phyloP scores from a whole-genome alignment of 805 yeast genomes.

The Yamadazyma akitaensis region DNA sequence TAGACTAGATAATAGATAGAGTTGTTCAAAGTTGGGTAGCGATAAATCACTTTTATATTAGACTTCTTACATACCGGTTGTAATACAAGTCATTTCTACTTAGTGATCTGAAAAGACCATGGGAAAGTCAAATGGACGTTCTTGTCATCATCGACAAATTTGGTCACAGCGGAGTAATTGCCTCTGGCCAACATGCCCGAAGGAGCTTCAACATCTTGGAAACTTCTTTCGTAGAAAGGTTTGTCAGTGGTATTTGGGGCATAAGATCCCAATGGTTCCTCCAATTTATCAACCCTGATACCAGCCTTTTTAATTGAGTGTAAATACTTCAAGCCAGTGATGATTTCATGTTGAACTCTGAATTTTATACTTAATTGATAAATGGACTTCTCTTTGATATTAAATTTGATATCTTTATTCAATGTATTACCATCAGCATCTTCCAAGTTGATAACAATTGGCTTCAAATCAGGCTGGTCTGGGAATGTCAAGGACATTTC shows the following conservation, averaged over 20 bases:
- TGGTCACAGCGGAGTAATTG: conserved; percentile 72
- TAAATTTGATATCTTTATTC: conserved; percentile 61
- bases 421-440: conserved; percentile 53
- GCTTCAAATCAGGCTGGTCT: conserved; percentile 51
- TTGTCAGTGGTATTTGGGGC: conserved; percentile 83
- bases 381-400: conserved; percentile 72
- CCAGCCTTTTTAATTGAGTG: conserved; percentile 86
- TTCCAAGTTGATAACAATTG: conserved; percentile 68
- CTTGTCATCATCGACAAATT: conserved; percentile 85
- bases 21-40: not conserved
- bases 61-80: not conserved
- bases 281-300: conserved; percentile 78
- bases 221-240: conserved; percentile 66
- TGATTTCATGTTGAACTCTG: conserved; percentile 84
- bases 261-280: conserved; percentile 86
- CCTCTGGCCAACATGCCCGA: conserved; percentile 88
- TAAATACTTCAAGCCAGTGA: conserved; percentile 84
- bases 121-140: conserved; percentile 67
- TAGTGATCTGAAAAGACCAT: conserved; percentile 83
- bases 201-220: conserved; percentile 76
- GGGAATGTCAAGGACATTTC: conserved; percentile 71
- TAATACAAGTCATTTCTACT: conserved; percentile 27
- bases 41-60: not conserved
- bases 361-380: conserved; percentile 73
- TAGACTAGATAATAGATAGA: not conserved